Percentiles rank a stretch among this genome's conserved stretches.
Conservation (phyloP, 495 filamentous ascomycete genomes). For the Aspergillus ostianus region DNA sequence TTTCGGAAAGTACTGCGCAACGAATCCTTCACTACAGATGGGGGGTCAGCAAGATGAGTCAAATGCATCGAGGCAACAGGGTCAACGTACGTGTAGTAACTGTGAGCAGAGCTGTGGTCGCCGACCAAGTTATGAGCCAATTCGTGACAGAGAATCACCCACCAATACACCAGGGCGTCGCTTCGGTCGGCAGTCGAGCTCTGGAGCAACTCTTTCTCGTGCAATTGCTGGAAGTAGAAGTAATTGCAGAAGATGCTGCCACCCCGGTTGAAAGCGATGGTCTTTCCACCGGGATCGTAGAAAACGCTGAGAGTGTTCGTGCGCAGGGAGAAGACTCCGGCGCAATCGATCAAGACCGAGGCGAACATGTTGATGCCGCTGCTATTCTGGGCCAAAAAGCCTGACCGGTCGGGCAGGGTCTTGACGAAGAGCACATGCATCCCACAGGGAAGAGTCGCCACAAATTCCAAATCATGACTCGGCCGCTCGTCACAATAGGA, state of each 20-base stretch:
- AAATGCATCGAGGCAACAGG: background rate
- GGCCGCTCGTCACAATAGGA: constrained; percentile 86
- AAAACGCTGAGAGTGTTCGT: constrained; percentile 73
- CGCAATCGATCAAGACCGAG: constrained; percentile 65
- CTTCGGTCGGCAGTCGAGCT: constrained; percentile 42
- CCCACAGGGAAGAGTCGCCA: constrained; percentile 65
- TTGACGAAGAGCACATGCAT: constrained; percentile 73
- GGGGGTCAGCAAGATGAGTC: constrained; percentile 14
- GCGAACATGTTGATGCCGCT: constrained; percentile 68
- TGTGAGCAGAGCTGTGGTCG: constrained; percentile 78
- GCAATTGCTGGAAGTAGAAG: constrained; percentile 78
- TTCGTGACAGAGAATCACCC: constrained; percentile 87
- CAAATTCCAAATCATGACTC: constrained; percentile 74
- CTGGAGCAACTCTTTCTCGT: constrained; percentile 50
- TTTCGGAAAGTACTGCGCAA: constrained; percentile 53
- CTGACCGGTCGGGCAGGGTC: constrained; percentile 44
- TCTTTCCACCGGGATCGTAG: constrained; percentile 72
- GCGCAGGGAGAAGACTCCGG: constrained; percentile 64
- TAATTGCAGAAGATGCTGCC: constrained; percentile 94
- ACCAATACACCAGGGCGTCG: constrained; percentile 85
- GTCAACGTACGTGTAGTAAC: constrained; percentile 62
- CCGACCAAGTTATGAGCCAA: constrained; percentile 87
- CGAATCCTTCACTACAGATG: constrained; percentile 40
- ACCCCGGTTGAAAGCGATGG: constrained; percentile 88
- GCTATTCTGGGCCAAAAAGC: constrained; percentile 63